Evolutionary conservation across 495 filamentous ascomycete species (phyloP).

Genomic region (Neurospora sp.): DNA sequence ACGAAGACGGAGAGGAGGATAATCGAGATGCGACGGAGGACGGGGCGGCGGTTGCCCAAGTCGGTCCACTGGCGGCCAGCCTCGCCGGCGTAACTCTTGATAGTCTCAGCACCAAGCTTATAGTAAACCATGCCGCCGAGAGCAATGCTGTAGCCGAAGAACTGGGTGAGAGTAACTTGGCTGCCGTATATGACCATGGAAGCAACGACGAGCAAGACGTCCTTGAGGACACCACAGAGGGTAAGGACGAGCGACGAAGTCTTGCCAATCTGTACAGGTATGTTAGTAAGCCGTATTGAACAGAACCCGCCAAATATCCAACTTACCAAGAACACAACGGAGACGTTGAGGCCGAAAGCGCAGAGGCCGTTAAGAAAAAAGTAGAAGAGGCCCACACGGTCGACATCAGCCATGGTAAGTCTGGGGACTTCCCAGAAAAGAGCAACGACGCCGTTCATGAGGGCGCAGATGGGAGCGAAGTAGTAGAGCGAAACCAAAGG

Average conservation of each 20-base stretch:
- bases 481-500: constrained; percentile 93
- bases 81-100: constrained; percentile 68
- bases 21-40: constrained; percentile 64
- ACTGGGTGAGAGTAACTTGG: constrained; percentile 69
- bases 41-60: constrained; percentile 66
- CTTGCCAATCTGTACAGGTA: constrained; percentile 69
- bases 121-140: constrained; percentile 90
- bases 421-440: constrained; percentile 69
- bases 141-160: constrained; percentile 91
- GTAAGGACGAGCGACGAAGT: constrained; percentile 95
- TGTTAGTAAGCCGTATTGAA: constrained; percentile 18
- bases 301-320: neutral
- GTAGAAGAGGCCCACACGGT: constrained; percentile 61
- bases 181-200: constrained; percentile 88
- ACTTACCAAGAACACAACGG: constrained; percentile 87
- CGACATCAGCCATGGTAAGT: constrained; percentile 61
- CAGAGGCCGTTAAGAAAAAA: constrained; percentile 72
- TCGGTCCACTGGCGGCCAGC: constrained; percentile 72
- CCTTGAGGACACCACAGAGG: constrained; percentile 95
- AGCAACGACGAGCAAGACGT: constrained; percentile 84
- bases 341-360: constrained; percentile 85
- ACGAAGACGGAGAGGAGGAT: constrained; percentile 48
- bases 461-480: constrained; percentile 85
- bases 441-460: constrained; percentile 75
- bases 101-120: constrained; percentile 81